phyloP scores from a whole-genome alignment of 805 yeast species.

The Helenozyma baotianmanensis region DNA sequence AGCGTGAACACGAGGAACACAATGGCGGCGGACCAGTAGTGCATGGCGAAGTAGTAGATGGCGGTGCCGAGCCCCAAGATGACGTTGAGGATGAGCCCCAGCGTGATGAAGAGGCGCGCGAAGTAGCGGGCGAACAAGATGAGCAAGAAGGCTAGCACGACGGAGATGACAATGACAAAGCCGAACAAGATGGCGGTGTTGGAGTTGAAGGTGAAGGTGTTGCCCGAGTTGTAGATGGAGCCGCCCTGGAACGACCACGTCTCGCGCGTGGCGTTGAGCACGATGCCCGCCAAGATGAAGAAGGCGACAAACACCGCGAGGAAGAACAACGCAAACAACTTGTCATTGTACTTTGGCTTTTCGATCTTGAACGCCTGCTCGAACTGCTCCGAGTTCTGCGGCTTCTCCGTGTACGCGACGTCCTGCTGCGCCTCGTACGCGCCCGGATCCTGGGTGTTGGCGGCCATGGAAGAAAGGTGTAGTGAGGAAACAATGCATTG shows the following conservation, averaged over 20 bases:
- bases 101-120: constrained; percentile 63
- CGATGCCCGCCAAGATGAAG: constrained; percentile 62
- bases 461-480: no score
- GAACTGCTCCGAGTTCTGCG: constrained; percentile 37
- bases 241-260: constrained; percentile 56
- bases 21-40: constrained; percentile 76
- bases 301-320: constrained; percentile 54
- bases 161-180: constrained; percentile 56
- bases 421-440: constrained; percentile 22
- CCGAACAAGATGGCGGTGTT: constrained; percentile 69
- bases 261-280: constrained; percentile 57
- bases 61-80: constrained; percentile 70
- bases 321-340: constrained; percentile 59
- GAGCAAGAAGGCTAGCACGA: constrained; percentile 54
- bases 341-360: constrained; percentile 63
- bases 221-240: constrained; percentile 51
- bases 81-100: constrained; percentile 65
- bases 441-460: constrained; percentile 18
- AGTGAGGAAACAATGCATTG: no score
- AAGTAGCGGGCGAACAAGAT: constrained; percentile 57
- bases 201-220: constrained; percentile 65
- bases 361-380: constrained; percentile 66
- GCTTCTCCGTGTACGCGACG: constrained; percentile 25
- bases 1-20: constrained; percentile 65
- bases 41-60: constrained; percentile 62